Percentiles rank a stretch among this genome's conserved stretches.
Evolutionary conservation across 176 grass and related monocot species (phyloP).

Genomic region (Avena atlantica): DNA sequence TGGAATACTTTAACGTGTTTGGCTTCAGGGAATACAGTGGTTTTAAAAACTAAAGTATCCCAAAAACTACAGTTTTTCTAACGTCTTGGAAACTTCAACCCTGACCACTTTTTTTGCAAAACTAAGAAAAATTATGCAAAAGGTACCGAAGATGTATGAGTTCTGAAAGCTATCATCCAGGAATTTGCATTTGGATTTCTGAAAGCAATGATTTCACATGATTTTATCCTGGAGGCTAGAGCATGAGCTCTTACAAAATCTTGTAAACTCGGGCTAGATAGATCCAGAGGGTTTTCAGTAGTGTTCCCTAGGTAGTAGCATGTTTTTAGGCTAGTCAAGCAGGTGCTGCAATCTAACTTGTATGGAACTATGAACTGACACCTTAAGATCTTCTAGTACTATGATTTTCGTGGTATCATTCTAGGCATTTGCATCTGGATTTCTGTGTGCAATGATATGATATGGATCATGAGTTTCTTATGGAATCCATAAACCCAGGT

Average conservation of each 20-base stretch:
- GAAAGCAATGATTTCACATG: background rate
- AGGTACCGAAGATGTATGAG: too few relatives aligned
- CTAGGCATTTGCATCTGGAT: background rate
- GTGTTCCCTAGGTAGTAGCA: background rate
- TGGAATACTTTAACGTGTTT: too few relatives aligned
- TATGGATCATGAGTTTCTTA: background rate
- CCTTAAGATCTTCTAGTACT: background rate
- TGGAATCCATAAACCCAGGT: background rate
- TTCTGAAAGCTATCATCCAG: background rate
- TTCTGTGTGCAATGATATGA: background rate
- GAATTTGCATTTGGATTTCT: background rate
- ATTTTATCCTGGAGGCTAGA: background rate
- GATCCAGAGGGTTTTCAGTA: background rate
- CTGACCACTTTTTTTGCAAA: too few relatives aligned
- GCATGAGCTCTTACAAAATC: background rate
- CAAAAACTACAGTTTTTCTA: too few relatives aligned
- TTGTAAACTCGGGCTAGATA: background rate
- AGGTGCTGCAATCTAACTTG: background rate
- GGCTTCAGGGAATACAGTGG: too few relatives aligned
- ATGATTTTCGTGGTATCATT: too few relatives aligned
- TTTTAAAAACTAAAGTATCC: too few relatives aligned
- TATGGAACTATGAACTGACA: background rate
- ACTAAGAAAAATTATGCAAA: too few relatives aligned
- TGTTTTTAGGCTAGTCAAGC: background rate
- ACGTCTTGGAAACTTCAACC: too few relatives aligned